phyloP scores from a whole-genome alignment of 176 grass and related monocot genomes.

The Areca catechu region DNA sequence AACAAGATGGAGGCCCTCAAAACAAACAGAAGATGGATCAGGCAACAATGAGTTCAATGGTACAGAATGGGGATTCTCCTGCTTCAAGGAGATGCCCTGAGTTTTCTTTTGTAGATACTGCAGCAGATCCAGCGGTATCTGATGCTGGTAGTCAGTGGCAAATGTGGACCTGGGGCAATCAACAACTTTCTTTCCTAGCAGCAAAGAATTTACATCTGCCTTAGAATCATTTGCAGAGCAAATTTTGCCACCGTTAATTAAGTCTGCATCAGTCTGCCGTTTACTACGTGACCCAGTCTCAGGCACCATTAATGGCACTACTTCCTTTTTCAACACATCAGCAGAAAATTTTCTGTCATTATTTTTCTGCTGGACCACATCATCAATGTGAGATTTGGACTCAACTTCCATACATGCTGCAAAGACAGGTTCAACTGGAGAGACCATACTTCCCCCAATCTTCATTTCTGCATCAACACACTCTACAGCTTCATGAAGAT shows the following conservation, averaged over 20 bases:
- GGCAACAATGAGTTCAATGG: slow-evolving; percentile 23
- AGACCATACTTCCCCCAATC: slow-evolving; percentile 1
- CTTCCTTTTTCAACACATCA: slow-evolving; percentile 23
- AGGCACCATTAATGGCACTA: neutral
- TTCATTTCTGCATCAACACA: slow-evolving; percentile 14
- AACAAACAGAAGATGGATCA: slow-evolving; percentile 49
- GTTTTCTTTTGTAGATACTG: slow-evolving; percentile 14
- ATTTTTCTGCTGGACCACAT: slow-evolving; percentile 1
- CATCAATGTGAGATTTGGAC: slow-evolving; percentile 14
- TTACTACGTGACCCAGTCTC: slow-evolving; percentile 15
- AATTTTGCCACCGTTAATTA: slow-evolving; percentile 2
- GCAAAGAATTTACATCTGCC: slow-evolving; percentile 21
- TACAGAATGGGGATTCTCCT: slow-evolving; percentile 27
- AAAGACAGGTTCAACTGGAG: slow-evolving; percentile 18
- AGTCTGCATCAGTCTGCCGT: slow-evolving; percentile 15
- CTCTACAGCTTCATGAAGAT: slow-evolving; percentile 15
- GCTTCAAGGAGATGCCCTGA: slow-evolving; percentile 25
- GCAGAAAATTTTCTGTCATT: neutral
- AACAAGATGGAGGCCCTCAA: slow-evolving; percentile 28
- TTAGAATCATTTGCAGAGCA: slow-evolving; percentile 13
- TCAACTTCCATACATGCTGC: slow-evolving; percentile 7
- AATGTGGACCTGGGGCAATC: slow-evolving; percentile 18
- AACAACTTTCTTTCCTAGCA: slow-evolving; percentile 15
- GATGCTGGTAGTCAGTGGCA: slow-evolving; percentile 19
- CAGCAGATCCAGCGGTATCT: slow-evolving; percentile 15